phyloP scores from a whole-genome alignment of 2,329 filamentous ascomycete species.

The Talaromyces marneffei region DNA sequence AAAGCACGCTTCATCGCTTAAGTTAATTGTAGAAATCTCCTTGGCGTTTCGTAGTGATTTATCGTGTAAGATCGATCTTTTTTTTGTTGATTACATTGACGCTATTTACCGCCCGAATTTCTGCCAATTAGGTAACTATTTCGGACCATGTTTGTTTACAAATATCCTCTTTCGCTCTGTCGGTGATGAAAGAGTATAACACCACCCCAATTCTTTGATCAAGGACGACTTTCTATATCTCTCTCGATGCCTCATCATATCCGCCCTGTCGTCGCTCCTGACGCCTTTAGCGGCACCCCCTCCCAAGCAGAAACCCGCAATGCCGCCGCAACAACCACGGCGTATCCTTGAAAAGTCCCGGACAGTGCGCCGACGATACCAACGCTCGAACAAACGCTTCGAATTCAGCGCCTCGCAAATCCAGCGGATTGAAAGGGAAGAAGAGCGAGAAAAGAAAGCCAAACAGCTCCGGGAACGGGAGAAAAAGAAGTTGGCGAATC shows the following conservation, averaged over 20 bases:
- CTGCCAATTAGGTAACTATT: constrained; percentile 4
- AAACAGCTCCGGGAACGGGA: constrained; percentile 34
- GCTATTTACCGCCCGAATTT: constrained; percentile 9
- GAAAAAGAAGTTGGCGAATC: constrained; percentile 29
- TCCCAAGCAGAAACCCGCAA: constrained; percentile 16
- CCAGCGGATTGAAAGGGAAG: constrained; percentile 37
- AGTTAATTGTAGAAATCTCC: not conserved
- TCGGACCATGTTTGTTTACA: not conserved
- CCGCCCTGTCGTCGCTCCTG: constrained; percentile 6
- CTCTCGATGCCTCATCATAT: constrained; percentile 11
- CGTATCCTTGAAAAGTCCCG: constrained; percentile 35
- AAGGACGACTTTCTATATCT: not conserved
- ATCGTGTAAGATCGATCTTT: not conserved
- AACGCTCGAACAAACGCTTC: constrained; percentile 34
- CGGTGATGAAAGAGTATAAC: not conserved
- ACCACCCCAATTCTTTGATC: not conserved
- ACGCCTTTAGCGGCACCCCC: constrained; percentile 5
- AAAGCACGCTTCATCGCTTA: no score
- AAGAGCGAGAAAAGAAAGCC: constrained; percentile 36
- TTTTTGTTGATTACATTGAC: not conserved
- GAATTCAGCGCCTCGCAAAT: constrained; percentile 32
- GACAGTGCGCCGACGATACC: constrained; percentile 34
- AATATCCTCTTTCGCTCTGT: not conserved
- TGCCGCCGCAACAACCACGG: constrained; percentile 22
- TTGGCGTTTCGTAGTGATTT: no score